phyloP scores from a whole-genome alignment of 2,329 filamentous ascomycete species.

The Penicillium occitanis region DNA sequence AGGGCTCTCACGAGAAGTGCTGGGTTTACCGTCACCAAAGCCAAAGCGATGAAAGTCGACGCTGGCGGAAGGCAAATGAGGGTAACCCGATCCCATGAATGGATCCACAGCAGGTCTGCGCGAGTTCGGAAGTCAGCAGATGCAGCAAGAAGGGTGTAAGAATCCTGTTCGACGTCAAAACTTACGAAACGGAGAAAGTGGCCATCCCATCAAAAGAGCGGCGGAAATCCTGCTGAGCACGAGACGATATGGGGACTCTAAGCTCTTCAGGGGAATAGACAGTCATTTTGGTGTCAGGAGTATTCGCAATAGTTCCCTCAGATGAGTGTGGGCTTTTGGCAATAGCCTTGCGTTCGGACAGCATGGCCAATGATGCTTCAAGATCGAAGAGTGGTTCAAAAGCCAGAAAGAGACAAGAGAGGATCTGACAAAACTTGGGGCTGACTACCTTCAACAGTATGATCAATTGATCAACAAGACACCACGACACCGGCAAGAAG shows the following conservation, averaged over 20 bases:
- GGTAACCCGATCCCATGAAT: slow-evolving; percentile 28
- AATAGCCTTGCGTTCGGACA: slow-evolving; percentile 17
- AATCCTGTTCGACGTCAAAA: not conserved
- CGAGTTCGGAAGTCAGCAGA: slow-evolving; percentile 1
- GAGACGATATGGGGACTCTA: slow-evolving; percentile 39
- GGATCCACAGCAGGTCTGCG: slow-evolving; percentile 31
- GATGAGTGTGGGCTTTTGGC: slow-evolving; percentile 42
- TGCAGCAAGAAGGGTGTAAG: not conserved
- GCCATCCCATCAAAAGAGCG: slow-evolving; percentile 10
- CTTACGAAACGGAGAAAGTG: slow-evolving; percentile 17
- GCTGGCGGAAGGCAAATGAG: slow-evolving; percentile 62
- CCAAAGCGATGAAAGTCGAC: slow-evolving; percentile 59
- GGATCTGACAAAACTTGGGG: not conserved
- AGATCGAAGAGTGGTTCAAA: not conserved
- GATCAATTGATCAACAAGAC: slow-evolving; percentile 11
- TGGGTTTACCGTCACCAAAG: slow-evolving; percentile 22
- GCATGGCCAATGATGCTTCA: slow-evolving; percentile 16
- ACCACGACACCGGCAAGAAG: slow-evolving; percentile 1
- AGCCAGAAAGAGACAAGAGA: slow-evolving; percentile 6
- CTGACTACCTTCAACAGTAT: not conserved
- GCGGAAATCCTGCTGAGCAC: slow-evolving; percentile 18
- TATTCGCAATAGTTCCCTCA: slow-evolving; percentile 54
- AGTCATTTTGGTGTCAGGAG: slow-evolving; percentile 64
- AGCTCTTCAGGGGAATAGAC: slow-evolving; percentile 63
- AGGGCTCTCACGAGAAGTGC: slow-evolving; percentile 19